A percentile compares a stretch with the other conserved stretches of the same genome.
phyloP scores from a whole-genome alignment of 148 eudicot species.

The Agrostemma githago region DNA sequence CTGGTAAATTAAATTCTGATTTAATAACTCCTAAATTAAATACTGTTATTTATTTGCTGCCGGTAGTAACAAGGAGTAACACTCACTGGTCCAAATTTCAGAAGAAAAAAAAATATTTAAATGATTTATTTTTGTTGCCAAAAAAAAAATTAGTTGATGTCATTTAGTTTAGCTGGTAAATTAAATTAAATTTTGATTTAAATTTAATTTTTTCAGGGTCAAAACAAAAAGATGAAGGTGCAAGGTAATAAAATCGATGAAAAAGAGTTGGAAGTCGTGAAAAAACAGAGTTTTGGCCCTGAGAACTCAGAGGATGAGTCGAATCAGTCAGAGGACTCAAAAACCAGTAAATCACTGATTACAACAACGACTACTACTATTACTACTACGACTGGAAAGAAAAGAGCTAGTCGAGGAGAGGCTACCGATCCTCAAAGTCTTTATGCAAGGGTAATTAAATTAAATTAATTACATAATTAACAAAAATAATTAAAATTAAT shows the following conservation, averaged over 20 bases:
- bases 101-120: too few species aligned
- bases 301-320: conserved; percentile 28
- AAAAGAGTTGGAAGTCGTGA: background rate
- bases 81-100: too few species aligned
- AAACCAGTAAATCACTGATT: conserved; percentile 4
- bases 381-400: conserved; percentile 36
- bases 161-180: background rate
- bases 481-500: background rate
- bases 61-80: too few species aligned
- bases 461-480: background rate
- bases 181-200: background rate
- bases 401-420: conserved; percentile 58
- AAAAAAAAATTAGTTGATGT: background rate
- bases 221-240: background rate
- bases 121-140: too few species aligned
- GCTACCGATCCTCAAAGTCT: conserved; percentile 95
- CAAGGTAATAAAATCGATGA: background rate
- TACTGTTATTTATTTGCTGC: too few species aligned
- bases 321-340: conserved; percentile 17
- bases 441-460: conserved; percentile 63
- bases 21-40: conserved; percentile 21
- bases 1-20: too few species aligned
- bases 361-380: conserved; percentile 22
- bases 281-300: background rate
- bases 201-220: background rate